A percentile compares a stretch with the other conserved stretches of the same genome.
phyloP scores from a whole-genome alignment of 139 green algal genomes.

The Zygnema circumcarinatum region DNA sequence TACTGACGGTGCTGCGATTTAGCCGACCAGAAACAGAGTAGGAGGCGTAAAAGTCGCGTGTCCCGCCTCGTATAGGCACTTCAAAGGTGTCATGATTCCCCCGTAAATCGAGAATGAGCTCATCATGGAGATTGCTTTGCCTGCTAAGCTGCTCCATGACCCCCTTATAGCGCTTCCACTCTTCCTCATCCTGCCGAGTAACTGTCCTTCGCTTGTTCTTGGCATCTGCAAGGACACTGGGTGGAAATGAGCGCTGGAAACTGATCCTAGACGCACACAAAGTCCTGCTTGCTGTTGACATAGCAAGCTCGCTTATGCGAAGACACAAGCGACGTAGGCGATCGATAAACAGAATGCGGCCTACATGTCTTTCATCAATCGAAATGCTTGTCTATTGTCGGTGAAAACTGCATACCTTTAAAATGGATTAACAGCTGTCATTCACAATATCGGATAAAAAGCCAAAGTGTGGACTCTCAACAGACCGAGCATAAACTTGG shows the following conservation, averaged over 20 bases:
- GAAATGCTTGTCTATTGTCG: not conserved
- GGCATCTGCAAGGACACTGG: constrained; percentile 21
- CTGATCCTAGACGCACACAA: too few relatives aligned
- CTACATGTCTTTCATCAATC: not conserved
- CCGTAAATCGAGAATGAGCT: constrained; percentile 67
- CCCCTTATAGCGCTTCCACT: constrained; percentile 26
- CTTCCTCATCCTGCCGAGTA: constrained; percentile 38
- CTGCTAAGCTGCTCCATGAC: constrained; percentile 29
- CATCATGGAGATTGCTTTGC: constrained; percentile 31
- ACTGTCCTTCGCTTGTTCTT: constrained; percentile 35
- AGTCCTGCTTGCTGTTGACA: not conserved
- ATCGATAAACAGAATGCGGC: not conserved
- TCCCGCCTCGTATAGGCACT: constrained; percentile 58
- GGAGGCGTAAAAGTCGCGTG: constrained; percentile 63
- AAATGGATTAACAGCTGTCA: too few relatives aligned
- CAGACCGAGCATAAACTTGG: too few relatives aligned
- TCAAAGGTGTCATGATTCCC: constrained; percentile 82
- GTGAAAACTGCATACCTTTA: not conserved
- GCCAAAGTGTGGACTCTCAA: too few relatives aligned
- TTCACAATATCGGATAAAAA: too few relatives aligned
- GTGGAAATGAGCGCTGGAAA: not conserved
- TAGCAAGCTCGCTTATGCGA: not conserved
- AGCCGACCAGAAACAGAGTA: constrained; percentile 8
- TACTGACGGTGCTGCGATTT: not conserved
- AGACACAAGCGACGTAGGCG: not conserved